Evolutionary conservation across 2,329 filamentous ascomycete species (phyloP), one percentile per base, ranked within the genome.

Genomic region (Colletotrichum incanum): DNA sequence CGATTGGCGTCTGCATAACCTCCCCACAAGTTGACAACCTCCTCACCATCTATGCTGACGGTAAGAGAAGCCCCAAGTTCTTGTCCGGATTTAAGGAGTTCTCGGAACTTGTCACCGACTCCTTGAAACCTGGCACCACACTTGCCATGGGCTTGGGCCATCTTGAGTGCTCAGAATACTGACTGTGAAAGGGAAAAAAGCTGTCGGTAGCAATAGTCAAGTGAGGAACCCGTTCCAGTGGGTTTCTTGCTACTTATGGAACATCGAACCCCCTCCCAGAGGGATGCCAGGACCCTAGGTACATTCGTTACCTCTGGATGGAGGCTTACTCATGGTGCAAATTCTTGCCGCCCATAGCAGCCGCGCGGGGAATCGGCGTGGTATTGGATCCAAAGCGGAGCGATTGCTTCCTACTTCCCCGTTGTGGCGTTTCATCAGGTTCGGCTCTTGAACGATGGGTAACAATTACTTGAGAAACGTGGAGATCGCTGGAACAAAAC

Each of bases 31-130:
- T 87, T 84, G 20, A 86, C 75, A 14, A 84, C 83, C 23, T 80
- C 78, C 20, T 80, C 67, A n/a, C 84, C 85, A 59, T 82, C 77
- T 14, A 85, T 75, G 65, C 79, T 84, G 56, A 86, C 79, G 28
- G 75, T 79, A 26, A 87, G 76, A 0, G 83, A 84, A n/a, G 83
- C 85, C 2, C 86, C 86, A 7, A 86, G 65, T 55, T 88, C 85
- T 3, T 81, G 76, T 23, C 79, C 83, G 1, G 76, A 79, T 12
- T 76, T 74, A n/a, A 88, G 55, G 31, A 78, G 77, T 4, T 79
- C 45, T 39, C 81, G 74, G 16, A 87, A 71, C 3, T 81, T 72
- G 1, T 79, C 74, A 12, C 79, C 78, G 28, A 86, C 74, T 0
- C 77, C 61, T 0, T 77, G 70, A 74, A 86, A 86, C 20, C 75